phyloP scores from a whole-genome alignment of 192 early-diverging fungal genomes.

The Chytriomyces sp. region DNA sequence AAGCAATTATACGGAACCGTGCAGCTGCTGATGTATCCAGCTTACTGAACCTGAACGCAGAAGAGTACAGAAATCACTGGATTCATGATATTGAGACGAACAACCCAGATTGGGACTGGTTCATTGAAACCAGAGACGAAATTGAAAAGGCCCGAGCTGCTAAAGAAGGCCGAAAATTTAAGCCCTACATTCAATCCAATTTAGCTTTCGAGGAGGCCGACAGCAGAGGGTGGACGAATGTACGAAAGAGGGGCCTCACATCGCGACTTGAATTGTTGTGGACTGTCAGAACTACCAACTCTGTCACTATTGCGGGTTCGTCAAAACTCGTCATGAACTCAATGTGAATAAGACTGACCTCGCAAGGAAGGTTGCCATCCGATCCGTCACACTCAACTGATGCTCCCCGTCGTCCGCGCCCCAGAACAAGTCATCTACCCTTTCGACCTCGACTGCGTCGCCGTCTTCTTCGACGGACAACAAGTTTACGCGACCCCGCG shows the following conservation, averaged over 20 bases:
- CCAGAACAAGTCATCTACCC: slow-evolving; percentile 30
- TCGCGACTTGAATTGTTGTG: slow-evolving; percentile 16
- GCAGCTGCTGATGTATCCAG: slow-evolving; percentile 3
- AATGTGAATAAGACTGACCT: neutral
- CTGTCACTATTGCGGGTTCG: slow-evolving; percentile 28
- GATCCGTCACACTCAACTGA: slow-evolving; percentile 31
- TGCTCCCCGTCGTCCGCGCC: slow-evolving; percentile 33
- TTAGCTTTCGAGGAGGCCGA: neutral
- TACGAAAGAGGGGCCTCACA: slow-evolving; percentile 1
- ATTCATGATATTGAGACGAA: neutral
- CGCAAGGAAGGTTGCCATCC: slow-evolving; percentile 7
- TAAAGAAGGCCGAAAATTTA: neutral
- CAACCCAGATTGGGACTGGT: slow-evolving; percentile 6
- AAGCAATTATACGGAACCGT: neutral
- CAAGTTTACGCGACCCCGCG: slow-evolving; percentile 42
- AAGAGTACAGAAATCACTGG: slow-evolving; percentile 14
- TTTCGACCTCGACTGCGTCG: slow-evolving; percentile 37
- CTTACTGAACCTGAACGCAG: neutral
- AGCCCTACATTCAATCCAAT: neutral
- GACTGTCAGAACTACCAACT: slow-evolving; percentile 37
- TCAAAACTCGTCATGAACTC: too few species aligned
- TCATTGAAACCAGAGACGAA: slow-evolving; percentile 7
- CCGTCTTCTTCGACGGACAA: slow-evolving; percentile 30
- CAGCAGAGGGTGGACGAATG: slow-evolving; percentile 20
- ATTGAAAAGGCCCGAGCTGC: neutral